Conservation (phyloP, 345 rosid genomes). For the Dipteronia sinensis region DNA sequence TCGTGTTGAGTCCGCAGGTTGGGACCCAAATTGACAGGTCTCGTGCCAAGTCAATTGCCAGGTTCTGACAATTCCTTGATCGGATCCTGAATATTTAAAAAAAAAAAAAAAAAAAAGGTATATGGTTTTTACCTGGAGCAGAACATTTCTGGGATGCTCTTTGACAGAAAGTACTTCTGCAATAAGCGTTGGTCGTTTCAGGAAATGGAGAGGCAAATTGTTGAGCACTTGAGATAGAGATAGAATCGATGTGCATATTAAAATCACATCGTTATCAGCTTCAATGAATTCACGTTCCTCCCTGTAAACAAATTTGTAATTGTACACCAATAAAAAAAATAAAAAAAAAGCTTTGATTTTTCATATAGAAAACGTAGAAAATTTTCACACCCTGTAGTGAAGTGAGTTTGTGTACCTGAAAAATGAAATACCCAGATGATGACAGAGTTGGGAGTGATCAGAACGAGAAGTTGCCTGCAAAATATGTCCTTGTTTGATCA, state of each 20-base stretch:
- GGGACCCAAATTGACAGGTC: too few relatives aligned
- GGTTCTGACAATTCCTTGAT: too few relatives aligned
- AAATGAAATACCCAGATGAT: constrained; percentile 38
- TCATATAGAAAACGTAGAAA: too few relatives aligned
- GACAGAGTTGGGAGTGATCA: constrained; percentile 43
- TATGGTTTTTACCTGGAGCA: constrained; percentile 35
- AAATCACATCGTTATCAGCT: constrained; percentile 49
- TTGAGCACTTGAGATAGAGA: constrained; percentile 44
- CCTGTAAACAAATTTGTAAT: constrained; percentile 20
- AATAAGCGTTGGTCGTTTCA: constrained; percentile 45
- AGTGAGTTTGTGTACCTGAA: constrained; percentile 32
- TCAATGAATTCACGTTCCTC: constrained; percentile 35
- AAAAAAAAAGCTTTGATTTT: not conserved
- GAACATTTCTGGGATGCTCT: constrained; percentile 48
- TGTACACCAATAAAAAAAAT: too few relatives aligned
- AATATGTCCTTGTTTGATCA: constrained; percentile 54
- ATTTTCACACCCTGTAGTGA: not conserved
- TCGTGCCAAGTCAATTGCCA: too few relatives aligned
- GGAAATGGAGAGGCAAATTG: constrained; percentile 41
- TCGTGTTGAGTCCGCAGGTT: too few relatives aligned
- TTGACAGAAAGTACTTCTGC: constrained; percentile 72
- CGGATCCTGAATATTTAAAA: too few relatives aligned
- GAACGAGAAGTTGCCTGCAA: constrained; percentile 50
- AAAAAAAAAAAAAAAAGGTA: not conserved
- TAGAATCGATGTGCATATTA: constrained; percentile 54